Base-by-base conservation (phyloP, 2,329 filamentous ascomycete genomes). In the Ascochyta clinopodiicola region DNA sequence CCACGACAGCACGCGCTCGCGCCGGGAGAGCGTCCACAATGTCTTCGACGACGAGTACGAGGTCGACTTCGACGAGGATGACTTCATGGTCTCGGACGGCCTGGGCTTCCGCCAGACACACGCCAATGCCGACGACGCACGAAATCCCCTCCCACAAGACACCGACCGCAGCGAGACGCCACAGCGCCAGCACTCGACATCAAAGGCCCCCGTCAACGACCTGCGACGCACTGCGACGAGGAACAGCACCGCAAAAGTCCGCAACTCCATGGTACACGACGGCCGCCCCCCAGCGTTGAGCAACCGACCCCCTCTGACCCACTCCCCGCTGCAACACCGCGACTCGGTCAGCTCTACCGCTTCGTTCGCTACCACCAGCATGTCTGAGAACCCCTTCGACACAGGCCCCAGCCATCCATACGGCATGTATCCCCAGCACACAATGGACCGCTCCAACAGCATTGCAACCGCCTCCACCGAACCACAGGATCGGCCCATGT, bases 391-490 rank as follows among this genome's bases (percentile, higher is more conserved):
- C 54, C 88, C 89, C 12, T 90, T 92, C 62, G 84, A 84, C 48
- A 89, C 87, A 3, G 88, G 87, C 2, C 91, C 92, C 17, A 95
- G 90, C 48, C 90, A 95, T 74, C 90, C 91, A 0, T 96, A 96
- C 72, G 86, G 85, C 64, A 88, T 94, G 86, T 96, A 96, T 73
- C 86, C 88, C 6, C 92, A 96, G 71, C 84, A 86, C 50, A 76
- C 64, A 34, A 69, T 77, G 71, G 78, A 63, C 67, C 80, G 86
- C 51, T 83, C 86, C 8, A 79, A 83, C 22, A 93, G 91, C 69
- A 79, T 89, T 34, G 84, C 86, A n/a, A 91, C 91, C 19, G 85
- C 87, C 13, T 87, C 89, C 7, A 92, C 90, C 12, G 78, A 84
- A 39, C 84, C 82, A 22, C 81, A 83, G 13, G 85, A 83, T 70